phyloP scores from a whole-genome alignment of 192 early-diverging fungal genomes.

The Chytriomyces sp. region DNA sequence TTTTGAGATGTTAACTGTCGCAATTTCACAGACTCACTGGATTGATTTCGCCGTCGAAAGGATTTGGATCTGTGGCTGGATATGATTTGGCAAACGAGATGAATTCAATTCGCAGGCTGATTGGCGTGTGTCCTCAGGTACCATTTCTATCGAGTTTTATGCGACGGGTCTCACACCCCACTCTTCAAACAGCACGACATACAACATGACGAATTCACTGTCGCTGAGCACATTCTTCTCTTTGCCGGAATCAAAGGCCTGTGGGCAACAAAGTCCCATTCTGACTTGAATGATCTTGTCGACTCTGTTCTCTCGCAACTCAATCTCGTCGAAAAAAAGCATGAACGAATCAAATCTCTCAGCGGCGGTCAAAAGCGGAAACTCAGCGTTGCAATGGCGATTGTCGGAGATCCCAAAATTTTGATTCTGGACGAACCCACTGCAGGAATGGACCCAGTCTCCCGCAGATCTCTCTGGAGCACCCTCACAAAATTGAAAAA shows the following conservation, averaged over 20 bases:
- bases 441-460: constrained; percentile 69
- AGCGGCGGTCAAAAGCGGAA: constrained; percentile 69
- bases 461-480: constrained; percentile 65
- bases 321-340: constrained; percentile 34
- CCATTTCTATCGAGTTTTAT: constrained; percentile 7
- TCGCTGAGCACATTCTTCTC: constrained; percentile 62
- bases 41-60: constrained; percentile 57
- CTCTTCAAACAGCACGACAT: constrained; percentile 61
- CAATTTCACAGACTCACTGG: constrained; percentile 61
- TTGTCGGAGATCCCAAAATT: constrained; percentile 66
- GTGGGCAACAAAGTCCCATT: constrained; percentile 43
- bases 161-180: not conserved
- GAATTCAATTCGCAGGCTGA: constrained; percentile 60
- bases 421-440: constrained; percentile 67
- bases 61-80: constrained; percentile 61
- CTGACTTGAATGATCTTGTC: constrained; percentile 51
- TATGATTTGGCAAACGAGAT: constrained; percentile 59
- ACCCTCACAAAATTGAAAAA: constrained; percentile 61
- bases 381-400: constrained; percentile 67
- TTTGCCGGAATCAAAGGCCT: constrained; percentile 71
- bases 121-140: constrained; percentile 75
- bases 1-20: not conserved
- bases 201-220: constrained; percentile 68
- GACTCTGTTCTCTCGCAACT: constrained; percentile 44
- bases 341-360: constrained; percentile 19